Base-by-base conservation (phyloP, 2,329 filamentous ascomycete species). In the Neofusicoccum parvum region DNA sequence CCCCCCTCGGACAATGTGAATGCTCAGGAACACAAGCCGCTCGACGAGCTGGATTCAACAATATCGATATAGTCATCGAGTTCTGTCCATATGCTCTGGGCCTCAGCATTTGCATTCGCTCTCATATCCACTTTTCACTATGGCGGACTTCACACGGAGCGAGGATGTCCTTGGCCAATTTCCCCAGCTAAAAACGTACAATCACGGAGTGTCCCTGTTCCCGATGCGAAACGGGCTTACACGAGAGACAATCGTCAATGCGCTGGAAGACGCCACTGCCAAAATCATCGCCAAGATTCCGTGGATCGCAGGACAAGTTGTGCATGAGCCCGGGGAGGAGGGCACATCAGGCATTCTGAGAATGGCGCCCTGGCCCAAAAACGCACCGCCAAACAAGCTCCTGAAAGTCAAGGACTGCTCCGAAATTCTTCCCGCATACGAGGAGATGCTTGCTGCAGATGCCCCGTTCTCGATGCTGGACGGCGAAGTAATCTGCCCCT, bases 381-480 rank as follows among this genome's bases (percentile, higher is more conserved):
- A 62, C 20, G 15, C 23, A 1, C 58, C 41, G 11, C 39, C 39
- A 3, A 49, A 62, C 36, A 48, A 49, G 5, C 46, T 49, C 6
- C 46, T 49, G 46, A 49, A 32, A 14, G 62, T 68, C 17, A 71
- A 70, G 62, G 67, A 72, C 51, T 70, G 63, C 48, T 51, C 50
- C 1, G 66, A 71, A 7, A 20, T 67, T 5, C 59, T 63, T n/a
- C 68, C 68, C 10, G 56, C 67, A 1, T 68, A 69, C 32, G 69
- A 64, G 11, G 64, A 73, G 60, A 67, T 73, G n/a, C 20, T 67
- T 12, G 27, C 23, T 15, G 69, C 70, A 1, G 69, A 68, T n/a
- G 73, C 65, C 3, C 74, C 76, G 0, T 68, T 74, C 12, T 65
- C 63, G 6, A 73, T 76, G 72, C 69, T 79, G 5, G 74, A 77